Base-by-base conservation (phyloP, 176 grass and related monocot genomes). In the Triticum monococcum region DNA sequence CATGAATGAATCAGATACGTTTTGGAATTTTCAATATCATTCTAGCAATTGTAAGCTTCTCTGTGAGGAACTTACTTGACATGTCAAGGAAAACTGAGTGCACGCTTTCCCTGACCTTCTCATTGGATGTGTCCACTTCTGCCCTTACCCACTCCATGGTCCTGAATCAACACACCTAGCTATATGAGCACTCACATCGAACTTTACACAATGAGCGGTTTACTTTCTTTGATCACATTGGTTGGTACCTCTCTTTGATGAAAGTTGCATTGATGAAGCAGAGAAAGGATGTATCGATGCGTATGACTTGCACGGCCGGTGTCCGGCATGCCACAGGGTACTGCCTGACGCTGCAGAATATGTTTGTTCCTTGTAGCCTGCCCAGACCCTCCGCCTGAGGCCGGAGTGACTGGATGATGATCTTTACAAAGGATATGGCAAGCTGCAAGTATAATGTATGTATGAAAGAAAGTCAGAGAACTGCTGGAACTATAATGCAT, bases 191-290 rank as follows among this genome's bases (percentile, higher is more conserved):
- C 30, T 68, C 56, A 23, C 17, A n/a, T 16, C 1, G 1, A 79
- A 84, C 36, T 73, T 50, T 32, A 20, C n/a, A 40, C 38, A 37
- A 28, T 36, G 1, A 1, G 2, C n/a, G 1, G 12, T 73, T 41
- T 43, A 46, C n/a, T 64, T 82, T 61, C 3, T 30, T 48, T n/a
- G 30, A 65, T 72, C 7, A 64, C 22, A 54, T 54, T 54, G 50
- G 50, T 64, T 43, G 40, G 9, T 90, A 96, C 97, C 90, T 99
- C 83, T 99, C 92, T 88, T 86, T 96, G 86, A 99, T 88, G 72
- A 83, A 96, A 81, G 87, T 96, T 77, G 94, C 89, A 75, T 94
- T 99, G 48, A 92, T 85, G 82, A 99, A 99, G 68, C 92, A 99
- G 2, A 99, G 89, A 69, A 92, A 99, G 26, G 97, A 95, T 40